Base-by-base conservation (phyloP, 2,329 filamentous ascomycete species). In the Nemania diffusa region DNA sequence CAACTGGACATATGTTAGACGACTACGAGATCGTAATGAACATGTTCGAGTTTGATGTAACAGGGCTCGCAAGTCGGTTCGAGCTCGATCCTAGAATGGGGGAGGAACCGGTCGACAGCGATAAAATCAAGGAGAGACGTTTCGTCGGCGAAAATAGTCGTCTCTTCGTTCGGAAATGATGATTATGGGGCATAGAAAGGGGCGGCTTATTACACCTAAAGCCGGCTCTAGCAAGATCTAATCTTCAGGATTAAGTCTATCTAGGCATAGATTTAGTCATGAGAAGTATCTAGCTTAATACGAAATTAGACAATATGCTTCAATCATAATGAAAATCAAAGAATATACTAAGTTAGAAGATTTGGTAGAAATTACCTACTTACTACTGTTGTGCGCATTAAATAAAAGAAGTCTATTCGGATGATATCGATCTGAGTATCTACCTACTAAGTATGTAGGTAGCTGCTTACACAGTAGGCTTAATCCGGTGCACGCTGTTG, bases 21-120 rank as follows among this genome's bases (percentile, higher is more conserved):
- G 20, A 56, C 7, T 68, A 68, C n/a, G 37, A 15, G n/a, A 42
- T 68, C 6, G 48, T 40, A 11, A 59, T 65, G 52, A 55, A 61
- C 9, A 5, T 68, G 27, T 62, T n/a, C 24, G 53, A 57, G 15
- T 44, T 68, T 15, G 62, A 65, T 13, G 57, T 57, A 22, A 32
- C 20, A 3, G 46, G 22, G 13, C 57, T 68, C 20, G 37, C 62
- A 8, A 65, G 57, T 40, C 24, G 34, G 13, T 68, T 62, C 29
- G 51, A 65, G 5, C 57, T 65, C 48, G 57, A 68, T 20, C 57
- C 62, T 22, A 24, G 46, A 6, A 51, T 40, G 11, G 53, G 57
- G 7, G 5, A 57, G 13, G 52, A 22, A 22, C 62, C 26, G 22
- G 24, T 17, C 4, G 24, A 52, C 5, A 26, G 20, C 5, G 6